Percentiles rank a stretch among this genome's conserved stretches.
Evolutionary conservation across 140 eudicot species (phyloP).

Genomic region (Oenanthe javanica): DNA sequence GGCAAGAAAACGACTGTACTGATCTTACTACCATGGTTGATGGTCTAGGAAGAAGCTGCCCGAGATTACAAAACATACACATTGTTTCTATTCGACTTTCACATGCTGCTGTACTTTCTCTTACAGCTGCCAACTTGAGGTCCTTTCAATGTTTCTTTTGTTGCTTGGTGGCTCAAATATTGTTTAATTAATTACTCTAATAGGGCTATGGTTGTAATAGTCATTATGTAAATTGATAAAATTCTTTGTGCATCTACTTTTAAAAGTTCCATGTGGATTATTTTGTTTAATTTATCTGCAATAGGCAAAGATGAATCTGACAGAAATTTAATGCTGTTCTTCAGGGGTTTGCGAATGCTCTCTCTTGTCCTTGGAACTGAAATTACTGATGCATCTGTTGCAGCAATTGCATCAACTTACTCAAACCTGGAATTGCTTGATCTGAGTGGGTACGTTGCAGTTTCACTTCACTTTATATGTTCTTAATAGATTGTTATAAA

Average conservation of each 20-base stretch:
- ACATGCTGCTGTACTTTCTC: constrained; percentile 81
- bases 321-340: background rate
- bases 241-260: background rate
- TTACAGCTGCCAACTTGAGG: constrained; percentile 87
- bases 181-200: background rate
- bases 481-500: background rate
- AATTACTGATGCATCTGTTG: constrained; percentile 94
- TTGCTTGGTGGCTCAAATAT: background rate
- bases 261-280: background rate
- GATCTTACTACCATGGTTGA: constrained; percentile 68
- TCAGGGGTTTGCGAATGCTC: constrained; percentile 90
- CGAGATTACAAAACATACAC: constrained; percentile 69
- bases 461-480: background rate
- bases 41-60: constrained; percentile 70
- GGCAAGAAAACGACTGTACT: constrained; percentile 72
- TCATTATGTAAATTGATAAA: background rate
- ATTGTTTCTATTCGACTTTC: constrained; percentile 69
- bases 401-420: constrained; percentile 75
- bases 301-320: background rate
- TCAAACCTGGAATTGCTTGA: constrained; percentile 83
- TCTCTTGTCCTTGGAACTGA: constrained; percentile 91
- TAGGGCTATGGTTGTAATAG: too few species aligned
- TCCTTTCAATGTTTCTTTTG: constrained; percentile 16
- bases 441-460: constrained; percentile 79
- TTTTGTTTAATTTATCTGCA: background rate